Percentiles rank a stretch among this genome's conserved stretches.
These are phyloP conservation scores for Cryphonectria parasitica DNA, from an alignment of 2,329 filamentous ascomycete species.

Conservation along the genomic window DNA sequence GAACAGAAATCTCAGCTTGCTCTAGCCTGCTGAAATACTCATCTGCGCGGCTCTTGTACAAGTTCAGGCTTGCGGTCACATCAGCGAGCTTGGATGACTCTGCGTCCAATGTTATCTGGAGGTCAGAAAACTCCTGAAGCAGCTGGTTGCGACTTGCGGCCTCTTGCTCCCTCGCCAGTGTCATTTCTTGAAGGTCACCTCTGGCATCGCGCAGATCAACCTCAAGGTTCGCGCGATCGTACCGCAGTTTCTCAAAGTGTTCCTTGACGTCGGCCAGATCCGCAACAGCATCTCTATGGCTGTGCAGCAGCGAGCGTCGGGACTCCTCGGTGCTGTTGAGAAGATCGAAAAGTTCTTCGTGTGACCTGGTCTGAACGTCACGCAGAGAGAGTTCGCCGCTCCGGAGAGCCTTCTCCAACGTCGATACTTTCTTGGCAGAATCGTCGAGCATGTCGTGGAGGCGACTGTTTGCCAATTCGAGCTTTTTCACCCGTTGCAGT, in stretches of 20 bases:
- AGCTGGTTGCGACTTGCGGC: constrained; percentile 84
- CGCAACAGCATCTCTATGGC: constrained; percentile 81
- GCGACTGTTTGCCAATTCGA: constrained; percentile 89
- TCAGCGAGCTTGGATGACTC: constrained; percentile 86
- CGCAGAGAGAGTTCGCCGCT: constrained; percentile 86
- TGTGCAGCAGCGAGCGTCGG: constrained; percentile 76
- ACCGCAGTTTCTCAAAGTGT: constrained; percentile 84
- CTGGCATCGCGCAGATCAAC: constrained; percentile 83
- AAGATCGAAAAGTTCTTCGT: constrained; percentile 91
- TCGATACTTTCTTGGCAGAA: constrained; percentile 88
- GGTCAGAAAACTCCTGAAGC: constrained; percentile 87
- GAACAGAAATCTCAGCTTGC: constrained; percentile 91
- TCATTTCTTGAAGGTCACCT: constrained; percentile 83
- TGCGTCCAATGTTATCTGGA: constrained; percentile 90
- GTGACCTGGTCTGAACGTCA: constrained; percentile 89
- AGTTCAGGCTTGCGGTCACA: constrained; percentile 77
- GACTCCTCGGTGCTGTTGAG: constrained; percentile 93
- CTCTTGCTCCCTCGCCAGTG: constrained; percentile 81
- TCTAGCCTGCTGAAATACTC: constrained; percentile 98
- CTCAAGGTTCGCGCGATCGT: constrained; percentile 77
- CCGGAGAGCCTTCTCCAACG: constrained; percentile 82
- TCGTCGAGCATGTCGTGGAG: constrained; percentile 95
- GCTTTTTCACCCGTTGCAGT: constrained; percentile 79
- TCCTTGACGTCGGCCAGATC: constrained; percentile 87
- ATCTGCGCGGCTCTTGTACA: constrained; percentile 91